phyloP scores from a whole-genome alignment of 169 alveolate species.

The Ichthyophthirius multifiliis region DNA sequence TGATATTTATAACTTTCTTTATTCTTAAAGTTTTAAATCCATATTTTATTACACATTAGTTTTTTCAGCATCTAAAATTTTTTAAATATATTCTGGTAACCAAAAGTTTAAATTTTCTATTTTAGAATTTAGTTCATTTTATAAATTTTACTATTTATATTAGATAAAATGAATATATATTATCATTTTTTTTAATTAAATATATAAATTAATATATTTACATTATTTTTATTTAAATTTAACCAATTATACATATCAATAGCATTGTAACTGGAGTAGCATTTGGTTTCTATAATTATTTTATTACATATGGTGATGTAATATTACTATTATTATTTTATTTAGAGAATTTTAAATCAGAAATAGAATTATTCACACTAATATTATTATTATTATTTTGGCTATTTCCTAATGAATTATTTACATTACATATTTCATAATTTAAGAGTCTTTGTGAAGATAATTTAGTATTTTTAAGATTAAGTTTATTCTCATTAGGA shows the following conservation, averaged over 20 bases:
- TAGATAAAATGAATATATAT: background rate
- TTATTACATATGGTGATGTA: background rate
- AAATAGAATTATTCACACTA: background rate
- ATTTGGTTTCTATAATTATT: background rate
- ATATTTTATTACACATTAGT: too few species aligned
- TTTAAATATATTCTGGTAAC: background rate
- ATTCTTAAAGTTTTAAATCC: background rate
- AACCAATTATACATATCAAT: slow-evolving; percentile 21
- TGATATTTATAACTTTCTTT: background rate
- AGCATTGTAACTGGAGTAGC: slow-evolving; percentile 9
- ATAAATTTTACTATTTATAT: background rate
- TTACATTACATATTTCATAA: background rate
- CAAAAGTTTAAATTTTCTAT: background rate
- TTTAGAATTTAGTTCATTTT: background rate
- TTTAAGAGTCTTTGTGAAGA: background rate
- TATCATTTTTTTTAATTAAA: too few species aligned
- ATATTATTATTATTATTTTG: too few species aligned
- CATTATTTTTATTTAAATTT: too few species aligned
- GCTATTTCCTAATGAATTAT: too few species aligned
- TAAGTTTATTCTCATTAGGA: too few species aligned
- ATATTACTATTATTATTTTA: too few species aligned
- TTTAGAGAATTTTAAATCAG: background rate
- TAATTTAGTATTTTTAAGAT: background rate
- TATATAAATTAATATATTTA: too few species aligned
- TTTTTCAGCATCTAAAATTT: background rate